Evolutionary conservation across 345 rosid genomes (phyloP).

Genomic region (Populus pruinosa): DNA sequence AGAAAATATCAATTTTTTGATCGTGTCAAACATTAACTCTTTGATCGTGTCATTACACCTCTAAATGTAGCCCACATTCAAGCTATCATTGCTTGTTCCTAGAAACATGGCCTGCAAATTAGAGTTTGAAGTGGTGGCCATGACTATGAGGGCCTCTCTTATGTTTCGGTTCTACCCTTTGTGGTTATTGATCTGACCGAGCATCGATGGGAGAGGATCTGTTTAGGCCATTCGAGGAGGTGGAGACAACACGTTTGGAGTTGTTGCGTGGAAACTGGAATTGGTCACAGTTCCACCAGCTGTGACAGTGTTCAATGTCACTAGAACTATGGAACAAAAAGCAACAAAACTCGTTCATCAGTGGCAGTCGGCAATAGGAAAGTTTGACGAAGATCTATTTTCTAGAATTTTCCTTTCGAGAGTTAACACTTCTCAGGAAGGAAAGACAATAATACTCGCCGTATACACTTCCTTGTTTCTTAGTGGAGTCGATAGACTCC

Average conservation of each 20-base stretch:
- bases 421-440: background rate
- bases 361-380: slow-evolving; percentile 9
- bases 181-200: slow-evolving; percentile 16
- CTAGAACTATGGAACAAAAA: slow-evolving; percentile 8
- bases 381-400: slow-evolving; percentile 2
- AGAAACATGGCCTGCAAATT: background rate
- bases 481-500: too few species aligned
- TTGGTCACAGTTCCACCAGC: too few species aligned
- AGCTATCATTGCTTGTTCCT: background rate
- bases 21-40: too few species aligned
- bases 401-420: background rate
- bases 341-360: slow-evolving; percentile 9
- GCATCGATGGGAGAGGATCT: too few species aligned
- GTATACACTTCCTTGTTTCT: too few species aligned
- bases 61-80: background rate
- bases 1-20: too few species aligned
- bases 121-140: slow-evolving; percentile 20
- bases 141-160: slow-evolving; percentile 21
- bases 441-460: background rate
- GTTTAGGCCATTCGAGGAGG: too few species aligned
- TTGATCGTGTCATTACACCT: too few species aligned
- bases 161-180: slow-evolving; percentile 7
- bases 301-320: too few species aligned
- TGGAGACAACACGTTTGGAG: too few species aligned
- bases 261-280: too few species aligned